phyloP scores from a whole-genome alignment of 768 basidiomycete genomes.

The Leccinum disarticulatum region DNA sequence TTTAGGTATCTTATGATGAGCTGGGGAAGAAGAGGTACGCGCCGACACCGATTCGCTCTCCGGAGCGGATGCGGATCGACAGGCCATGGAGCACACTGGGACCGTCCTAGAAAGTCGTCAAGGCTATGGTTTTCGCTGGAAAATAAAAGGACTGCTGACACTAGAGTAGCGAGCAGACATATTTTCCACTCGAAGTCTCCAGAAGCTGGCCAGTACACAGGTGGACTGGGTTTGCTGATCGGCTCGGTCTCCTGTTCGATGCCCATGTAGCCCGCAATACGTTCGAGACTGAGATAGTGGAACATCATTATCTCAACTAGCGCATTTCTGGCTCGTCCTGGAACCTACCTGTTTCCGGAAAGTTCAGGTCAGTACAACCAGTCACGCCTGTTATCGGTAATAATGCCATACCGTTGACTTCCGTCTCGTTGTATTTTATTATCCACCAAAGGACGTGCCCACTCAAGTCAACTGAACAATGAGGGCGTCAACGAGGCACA shows the following conservation, averaged over 20 bases:
- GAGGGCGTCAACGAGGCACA: neutral
- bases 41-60: constrained; percentile 12
- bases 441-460: constrained; percentile 23
- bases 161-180: constrained; percentile 54
- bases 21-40: neutral
- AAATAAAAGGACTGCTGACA: neutral
- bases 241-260: constrained; percentile 54
- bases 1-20: neutral
- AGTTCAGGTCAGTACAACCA: constrained; percentile 1
- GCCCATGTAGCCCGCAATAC: constrained; percentile 48
- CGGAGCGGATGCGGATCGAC: constrained; percentile 4
- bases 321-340: neutral
- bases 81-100: constrained; percentile 3
- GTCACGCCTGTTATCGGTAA: neutral
- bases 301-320: neutral
- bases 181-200: constrained; percentile 55
- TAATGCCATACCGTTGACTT: constrained; percentile 9
- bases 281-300: constrained; percentile 23
- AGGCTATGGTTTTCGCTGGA: too few relatives aligned
- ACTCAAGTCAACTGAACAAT: constrained; percentile 4
- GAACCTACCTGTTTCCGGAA: constrained; percentile 24
- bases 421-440: constrained; percentile 19
- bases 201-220: constrained; percentile 65
- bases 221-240: constrained; percentile 41
- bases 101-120: neutral